Percentiles rank a stretch among this genome's conserved stretches.
phyloP scores from a whole-genome alignment of 495 filamentous ascomycete genomes.

The Antarctomyces pellizariae region DNA sequence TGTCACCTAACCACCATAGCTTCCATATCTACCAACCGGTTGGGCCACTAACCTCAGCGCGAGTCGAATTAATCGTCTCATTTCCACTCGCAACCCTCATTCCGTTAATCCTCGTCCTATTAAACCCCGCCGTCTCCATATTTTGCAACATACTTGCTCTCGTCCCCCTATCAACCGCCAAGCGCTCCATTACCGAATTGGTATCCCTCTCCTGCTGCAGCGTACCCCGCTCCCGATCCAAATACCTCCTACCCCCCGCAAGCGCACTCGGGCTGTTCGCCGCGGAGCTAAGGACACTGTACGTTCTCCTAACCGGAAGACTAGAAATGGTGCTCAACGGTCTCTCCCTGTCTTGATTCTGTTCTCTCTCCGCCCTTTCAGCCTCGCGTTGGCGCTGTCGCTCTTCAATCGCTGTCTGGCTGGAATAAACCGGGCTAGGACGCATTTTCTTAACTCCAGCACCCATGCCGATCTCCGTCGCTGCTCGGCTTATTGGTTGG shows the following conservation, averaged over 20 bases:
- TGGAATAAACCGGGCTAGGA: neutral
- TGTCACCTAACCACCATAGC: too few species aligned
- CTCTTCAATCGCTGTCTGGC: slow-evolving; percentile 10
- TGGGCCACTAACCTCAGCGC: too few species aligned
- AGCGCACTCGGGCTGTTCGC: slow-evolving; percentile 5
- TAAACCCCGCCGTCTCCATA: too few species aligned
- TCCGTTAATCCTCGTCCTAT: too few species aligned
- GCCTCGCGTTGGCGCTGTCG: slow-evolving; percentile 7
- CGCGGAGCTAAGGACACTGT: neutral
- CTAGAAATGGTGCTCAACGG: slow-evolving; percentile 7
- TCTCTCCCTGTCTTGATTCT: too few species aligned
- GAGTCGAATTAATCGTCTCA: too few species aligned
- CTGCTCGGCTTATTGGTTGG: slow-evolving; percentile 29
- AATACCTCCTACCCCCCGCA: slow-evolving; percentile 17
- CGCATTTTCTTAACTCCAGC: slow-evolving; percentile 9
- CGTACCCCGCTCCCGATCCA: too few species aligned
- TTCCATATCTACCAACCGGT: too few species aligned
- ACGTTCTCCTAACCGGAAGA: slow-evolving; percentile 5
- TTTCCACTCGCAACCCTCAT: too few species aligned
- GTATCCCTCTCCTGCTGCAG: slow-evolving; percentile 18
- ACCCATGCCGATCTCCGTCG: slow-evolving; percentile 34
- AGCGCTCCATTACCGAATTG: slow-evolving; percentile 15
- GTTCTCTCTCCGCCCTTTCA: too few species aligned
- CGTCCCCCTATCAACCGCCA: slow-evolving; percentile 18
- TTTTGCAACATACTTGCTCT: too few species aligned